Conservation (phyloP, 805 yeast genomes). For the Pichia phayaonensis region DNA sequence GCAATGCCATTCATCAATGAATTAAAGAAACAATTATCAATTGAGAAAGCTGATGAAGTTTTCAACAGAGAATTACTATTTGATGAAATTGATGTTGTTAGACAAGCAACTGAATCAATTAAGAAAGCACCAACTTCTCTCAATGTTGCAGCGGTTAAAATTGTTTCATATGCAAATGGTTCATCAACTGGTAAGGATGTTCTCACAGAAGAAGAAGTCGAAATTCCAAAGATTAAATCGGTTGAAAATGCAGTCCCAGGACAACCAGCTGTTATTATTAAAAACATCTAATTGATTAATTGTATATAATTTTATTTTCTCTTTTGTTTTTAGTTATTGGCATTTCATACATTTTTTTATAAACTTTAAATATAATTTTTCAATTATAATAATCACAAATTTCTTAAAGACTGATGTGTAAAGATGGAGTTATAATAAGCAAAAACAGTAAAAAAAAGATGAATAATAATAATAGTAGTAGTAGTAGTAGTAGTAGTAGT, state of each 20-base stretch:
- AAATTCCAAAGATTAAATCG: conserved; percentile 57
- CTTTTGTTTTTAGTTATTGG: neutral
- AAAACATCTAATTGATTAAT: conserved; percentile 40
- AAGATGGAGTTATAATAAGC: neutral
- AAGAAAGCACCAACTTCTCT: conserved; percentile 57
- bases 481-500: neutral
- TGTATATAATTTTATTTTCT: neutral
- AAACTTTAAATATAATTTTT: neutral
- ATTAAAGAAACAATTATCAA: conserved; percentile 70
- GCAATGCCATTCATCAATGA: conserved; percentile 95
- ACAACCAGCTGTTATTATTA: conserved; percentile 76
- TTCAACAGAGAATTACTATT: conserved; percentile 86
- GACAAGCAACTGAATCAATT: conserved; percentile 46
- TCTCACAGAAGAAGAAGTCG: conserved; percentile 61
- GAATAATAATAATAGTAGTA: neutral
- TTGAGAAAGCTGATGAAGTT: conserved; percentile 66
- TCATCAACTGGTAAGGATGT: conserved; percentile 55
- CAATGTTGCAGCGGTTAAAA: conserved; percentile 48
- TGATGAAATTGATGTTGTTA: conserved; percentile 64
- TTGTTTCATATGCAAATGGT: conserved; percentile 59
- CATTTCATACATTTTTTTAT: neutral
- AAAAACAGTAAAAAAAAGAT: neutral
- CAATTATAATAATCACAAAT: neutral
- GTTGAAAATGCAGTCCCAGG: conserved; percentile 89
- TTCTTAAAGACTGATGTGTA: neutral